Conservation (phyloP, 345 rosid species). For the Linum lewisii region DNA sequence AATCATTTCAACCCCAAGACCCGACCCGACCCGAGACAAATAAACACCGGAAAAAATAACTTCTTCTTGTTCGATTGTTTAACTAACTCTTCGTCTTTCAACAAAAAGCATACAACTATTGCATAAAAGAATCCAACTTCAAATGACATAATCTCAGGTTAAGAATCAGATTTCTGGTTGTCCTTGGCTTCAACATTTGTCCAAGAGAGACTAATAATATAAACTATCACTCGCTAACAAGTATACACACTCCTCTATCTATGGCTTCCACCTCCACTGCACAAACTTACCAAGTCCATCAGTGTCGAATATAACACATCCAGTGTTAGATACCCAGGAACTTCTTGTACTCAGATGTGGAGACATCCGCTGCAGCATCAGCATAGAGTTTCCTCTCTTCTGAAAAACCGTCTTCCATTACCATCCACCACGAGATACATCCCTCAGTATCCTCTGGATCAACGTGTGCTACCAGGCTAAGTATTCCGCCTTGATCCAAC, state of each 20-base stretch:
- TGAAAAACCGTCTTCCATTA: constrained; percentile 63
- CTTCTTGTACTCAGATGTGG: constrained; percentile 47
- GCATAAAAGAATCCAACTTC: no score
- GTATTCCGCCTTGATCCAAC: constrained; percentile 73
- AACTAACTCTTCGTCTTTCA: no score
- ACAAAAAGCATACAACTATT: no score
- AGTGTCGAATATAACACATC: constrained; percentile 56
- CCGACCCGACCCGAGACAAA: no score
- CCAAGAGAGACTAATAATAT: no score
- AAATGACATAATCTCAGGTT: no score
- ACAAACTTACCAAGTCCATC: constrained; percentile 74
- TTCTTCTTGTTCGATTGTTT: no score
- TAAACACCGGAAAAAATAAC: no score
- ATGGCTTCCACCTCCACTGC: constrained; percentile 23
- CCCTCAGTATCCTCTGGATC: constrained; percentile 60
- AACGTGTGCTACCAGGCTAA: constrained; percentile 79
- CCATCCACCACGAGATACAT: constrained; percentile 89
- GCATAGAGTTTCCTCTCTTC: constrained; percentile 42
- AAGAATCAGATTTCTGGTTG: no score
- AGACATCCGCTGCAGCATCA: constrained; percentile 22
- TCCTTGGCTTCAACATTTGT: no score
- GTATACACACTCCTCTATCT: constrained; percentile 4
- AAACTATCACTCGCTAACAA: no score
- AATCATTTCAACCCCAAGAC: no score
- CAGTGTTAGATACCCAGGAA: constrained; percentile 66